Conservation (phyloP, 2,329 filamentous ascomycete species). For the Penicillium expansum region DNA sequence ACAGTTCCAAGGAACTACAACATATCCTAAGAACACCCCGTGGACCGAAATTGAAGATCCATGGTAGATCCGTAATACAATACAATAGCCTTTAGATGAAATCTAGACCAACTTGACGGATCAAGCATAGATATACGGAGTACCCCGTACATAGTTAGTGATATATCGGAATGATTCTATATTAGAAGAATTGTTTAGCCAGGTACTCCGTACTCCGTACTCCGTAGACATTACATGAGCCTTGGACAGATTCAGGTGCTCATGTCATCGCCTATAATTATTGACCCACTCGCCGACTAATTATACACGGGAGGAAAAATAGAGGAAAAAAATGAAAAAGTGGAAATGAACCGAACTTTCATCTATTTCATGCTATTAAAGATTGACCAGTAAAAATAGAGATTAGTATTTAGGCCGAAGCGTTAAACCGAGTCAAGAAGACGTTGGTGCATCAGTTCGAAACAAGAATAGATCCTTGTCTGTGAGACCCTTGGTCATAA, state of each 20-base stretch:
- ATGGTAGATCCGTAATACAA: background rate
- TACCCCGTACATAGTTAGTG: no score
- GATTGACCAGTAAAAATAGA: background rate
- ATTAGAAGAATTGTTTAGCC: background rate
- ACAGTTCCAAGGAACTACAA: constrained; percentile 3
- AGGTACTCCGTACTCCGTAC: background rate
- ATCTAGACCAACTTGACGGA: background rate
- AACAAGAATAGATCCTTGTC: constrained; percentile 10
- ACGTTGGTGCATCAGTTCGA: constrained; percentile 5
- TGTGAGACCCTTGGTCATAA: background rate
- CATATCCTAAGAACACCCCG: background rate
- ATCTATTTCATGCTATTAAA: background rate
- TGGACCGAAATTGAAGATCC: background rate
- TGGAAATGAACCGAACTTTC: background rate
- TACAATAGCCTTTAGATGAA: background rate
- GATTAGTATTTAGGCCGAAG: background rate
- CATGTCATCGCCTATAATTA: background rate
- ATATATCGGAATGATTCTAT: no score
- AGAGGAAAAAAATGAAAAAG: background rate
- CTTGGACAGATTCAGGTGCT: no score
- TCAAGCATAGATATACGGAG: background rate
- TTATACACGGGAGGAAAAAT: background rate
- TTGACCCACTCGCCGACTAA: background rate
- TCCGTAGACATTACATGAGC: background rate
- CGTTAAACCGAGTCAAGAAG: background rate